Percentiles rank a stretch among this genome's conserved stretches.
These are phyloP conservation scores for Melaleuca quinquenervia DNA, from an alignment of 345 rosid species.

Conservation along the genomic window DNA sequence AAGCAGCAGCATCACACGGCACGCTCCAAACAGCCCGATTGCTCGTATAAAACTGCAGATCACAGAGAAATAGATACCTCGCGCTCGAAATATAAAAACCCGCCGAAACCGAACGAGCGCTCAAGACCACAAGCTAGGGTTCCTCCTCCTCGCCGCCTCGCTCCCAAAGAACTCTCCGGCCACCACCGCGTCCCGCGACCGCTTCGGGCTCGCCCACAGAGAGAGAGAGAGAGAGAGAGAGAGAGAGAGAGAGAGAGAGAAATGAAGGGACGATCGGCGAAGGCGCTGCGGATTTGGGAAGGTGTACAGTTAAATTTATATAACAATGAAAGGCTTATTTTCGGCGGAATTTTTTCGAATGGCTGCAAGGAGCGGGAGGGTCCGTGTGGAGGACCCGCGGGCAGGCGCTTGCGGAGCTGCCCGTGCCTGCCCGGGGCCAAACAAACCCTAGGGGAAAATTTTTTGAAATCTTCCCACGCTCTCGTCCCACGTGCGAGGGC, in stretches of 20 bases:
- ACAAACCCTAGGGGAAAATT: neutral
- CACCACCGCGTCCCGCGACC: neutral
- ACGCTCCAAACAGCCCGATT: neutral
- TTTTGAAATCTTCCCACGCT: neutral
- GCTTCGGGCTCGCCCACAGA: neutral
- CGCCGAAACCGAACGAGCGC: neutral
- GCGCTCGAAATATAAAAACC: neutral
- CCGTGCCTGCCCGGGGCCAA: neutral
- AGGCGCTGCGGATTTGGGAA: neutral
- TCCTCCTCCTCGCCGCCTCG: neutral
- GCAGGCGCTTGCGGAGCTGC: neutral
- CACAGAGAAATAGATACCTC: neutral
- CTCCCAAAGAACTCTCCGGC: neutral
- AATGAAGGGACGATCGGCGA: neutral
- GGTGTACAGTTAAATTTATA: neutral
- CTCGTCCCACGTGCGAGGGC: neutral
- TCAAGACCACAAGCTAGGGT: constrained; percentile 10
- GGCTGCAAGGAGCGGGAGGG: constrained; percentile 60
- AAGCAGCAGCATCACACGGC: neutral
- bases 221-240: neutral
- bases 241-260: neutral
- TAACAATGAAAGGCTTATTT: neutral
- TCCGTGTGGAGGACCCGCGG: neutral
- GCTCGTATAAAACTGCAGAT: neutral
- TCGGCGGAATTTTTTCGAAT: constrained; percentile 27